phyloP scores from a whole-genome alignment of 768 basidiomycete species.

The Clavulina sp. region DNA sequence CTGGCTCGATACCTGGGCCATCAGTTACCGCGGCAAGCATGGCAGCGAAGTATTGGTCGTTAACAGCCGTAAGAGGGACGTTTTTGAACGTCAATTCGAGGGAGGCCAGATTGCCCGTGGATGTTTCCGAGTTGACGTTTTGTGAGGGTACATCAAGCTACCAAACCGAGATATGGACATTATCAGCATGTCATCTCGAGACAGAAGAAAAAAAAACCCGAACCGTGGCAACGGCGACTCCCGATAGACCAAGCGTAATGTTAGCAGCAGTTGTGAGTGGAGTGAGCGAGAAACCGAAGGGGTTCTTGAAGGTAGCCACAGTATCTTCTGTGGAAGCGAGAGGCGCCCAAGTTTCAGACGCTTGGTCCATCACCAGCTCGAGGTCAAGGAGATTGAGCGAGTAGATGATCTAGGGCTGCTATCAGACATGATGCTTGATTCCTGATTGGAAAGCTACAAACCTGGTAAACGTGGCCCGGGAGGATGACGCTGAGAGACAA shows the following conservation, averaged over 20 bases:
- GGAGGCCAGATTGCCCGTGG: slow-evolving; percentile 48
- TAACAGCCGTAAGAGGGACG: not conserved
- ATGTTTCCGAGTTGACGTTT: slow-evolving; percentile 39
- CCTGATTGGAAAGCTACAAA: not conserved
- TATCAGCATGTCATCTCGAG: slow-evolving; percentile 4
- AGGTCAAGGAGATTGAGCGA: not conserved
- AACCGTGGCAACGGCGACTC: slow-evolving; percentile 37
- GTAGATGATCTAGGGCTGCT: not conserved
- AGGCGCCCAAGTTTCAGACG: slow-evolving; percentile 21
- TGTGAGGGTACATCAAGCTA: slow-evolving; percentile 36
- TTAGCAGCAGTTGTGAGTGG: slow-evolving; percentile 38
- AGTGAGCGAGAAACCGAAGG: slow-evolving; percentile 59
- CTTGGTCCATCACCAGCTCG: not conserved
- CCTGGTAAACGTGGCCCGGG: not conserved
- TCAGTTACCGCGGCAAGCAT: not conserved
- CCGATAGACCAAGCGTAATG: slow-evolving; percentile 32
- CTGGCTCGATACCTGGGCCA: not conserved
- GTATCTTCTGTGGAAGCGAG: slow-evolving; percentile 39
- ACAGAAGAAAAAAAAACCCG: slow-evolving; percentile 8
- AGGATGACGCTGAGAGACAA: not conserved
- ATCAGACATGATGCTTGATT: not conserved
- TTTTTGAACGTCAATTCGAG: slow-evolving; percentile 36
- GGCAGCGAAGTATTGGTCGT: not conserved
- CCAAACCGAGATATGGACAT: not conserved
- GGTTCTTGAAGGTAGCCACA: slow-evolving; percentile 46